Evolutionary conservation across 257 asterid genomes (phyloP).

Genomic region (Jacaranda mimosifolia): DNA sequence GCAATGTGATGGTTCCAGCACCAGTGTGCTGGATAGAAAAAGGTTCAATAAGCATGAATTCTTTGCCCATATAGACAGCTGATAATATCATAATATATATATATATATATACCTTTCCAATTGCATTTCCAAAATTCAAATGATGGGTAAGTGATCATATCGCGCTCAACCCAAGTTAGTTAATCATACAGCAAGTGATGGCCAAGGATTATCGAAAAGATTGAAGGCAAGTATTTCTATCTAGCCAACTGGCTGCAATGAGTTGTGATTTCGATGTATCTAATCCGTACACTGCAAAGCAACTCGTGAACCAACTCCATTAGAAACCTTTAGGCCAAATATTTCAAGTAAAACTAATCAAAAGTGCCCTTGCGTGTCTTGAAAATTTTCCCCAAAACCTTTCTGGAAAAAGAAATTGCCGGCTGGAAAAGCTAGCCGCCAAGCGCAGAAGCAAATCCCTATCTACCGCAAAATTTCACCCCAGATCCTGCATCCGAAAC

Average conservation of each 20-base stretch:
- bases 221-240: too few species aligned
- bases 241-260: neutral
- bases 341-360: neutral
- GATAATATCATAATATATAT: neutral
- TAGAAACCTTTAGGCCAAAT: neutral
- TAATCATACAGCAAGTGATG: too few species aligned
- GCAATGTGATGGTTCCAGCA: conserved; percentile 24
- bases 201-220: too few species aligned
- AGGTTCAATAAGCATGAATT: neutral
- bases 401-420: too few species aligned
- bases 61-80: neutral
- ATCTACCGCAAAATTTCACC: too few species aligned
- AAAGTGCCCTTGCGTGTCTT: neutral
- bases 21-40: neutral
- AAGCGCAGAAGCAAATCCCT: neutral
- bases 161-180: neutral
- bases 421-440: too few species aligned
- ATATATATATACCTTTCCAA: neutral
- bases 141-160: neutral
- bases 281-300: neutral
- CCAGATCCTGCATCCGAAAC: too few species aligned
- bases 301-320: neutral
- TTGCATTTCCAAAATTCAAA: neutral
- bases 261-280: neutral
- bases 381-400: too few species aligned